Evolutionary conservation across 2,329 filamentous ascomycete genomes (phyloP), one percentile per base, ranked within the genome.

Genomic region (Apiospora hydei): DNA sequence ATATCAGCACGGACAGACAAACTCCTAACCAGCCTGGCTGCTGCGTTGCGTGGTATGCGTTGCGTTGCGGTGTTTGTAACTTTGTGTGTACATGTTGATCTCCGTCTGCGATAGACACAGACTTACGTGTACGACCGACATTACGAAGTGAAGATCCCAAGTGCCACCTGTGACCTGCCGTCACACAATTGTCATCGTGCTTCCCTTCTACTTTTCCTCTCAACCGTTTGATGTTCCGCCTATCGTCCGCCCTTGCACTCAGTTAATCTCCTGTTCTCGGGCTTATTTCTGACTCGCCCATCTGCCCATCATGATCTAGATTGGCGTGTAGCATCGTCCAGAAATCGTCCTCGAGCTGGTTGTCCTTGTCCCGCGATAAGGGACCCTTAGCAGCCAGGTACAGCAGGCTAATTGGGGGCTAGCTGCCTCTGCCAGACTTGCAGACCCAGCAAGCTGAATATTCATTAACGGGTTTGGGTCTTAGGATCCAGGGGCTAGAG

Each of bases 291-390:
- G 53, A 61, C 53, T 34, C 53, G 53, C 53, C 53, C 53, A 30
- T 34, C 21, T 61, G 53, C 53, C 53, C 30, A 38, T 61, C 16
- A 61, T 38, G 53, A 61, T 61, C 53, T 61, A 61, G 53, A 61
- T 38, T 61, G 53, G 3, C 26, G 18, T 53, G 10, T 24, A 26
- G 10, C 49, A 26, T 53, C 8, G 2, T 43, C 41, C 16, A 30
- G 26, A 1, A 30, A 1, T 30, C 26, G 26, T 30, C 26, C 26
- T 30, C 26, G 26, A 30, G 2, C 26, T 30, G 13, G 49, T 51
- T 24, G 11, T 53, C 4, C n/a, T 18, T 21, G 13, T 21, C 21
- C 21, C 21, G 7, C 46, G 49, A 53, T 53, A 53, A 53, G 49
- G 49, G 51, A 30, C 51, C 51, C 51, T 30, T 26, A 30, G 51